Conservation (phyloP, 1,284 basidiomycete genomes). For the Marasmius tenuissimus region DNA sequence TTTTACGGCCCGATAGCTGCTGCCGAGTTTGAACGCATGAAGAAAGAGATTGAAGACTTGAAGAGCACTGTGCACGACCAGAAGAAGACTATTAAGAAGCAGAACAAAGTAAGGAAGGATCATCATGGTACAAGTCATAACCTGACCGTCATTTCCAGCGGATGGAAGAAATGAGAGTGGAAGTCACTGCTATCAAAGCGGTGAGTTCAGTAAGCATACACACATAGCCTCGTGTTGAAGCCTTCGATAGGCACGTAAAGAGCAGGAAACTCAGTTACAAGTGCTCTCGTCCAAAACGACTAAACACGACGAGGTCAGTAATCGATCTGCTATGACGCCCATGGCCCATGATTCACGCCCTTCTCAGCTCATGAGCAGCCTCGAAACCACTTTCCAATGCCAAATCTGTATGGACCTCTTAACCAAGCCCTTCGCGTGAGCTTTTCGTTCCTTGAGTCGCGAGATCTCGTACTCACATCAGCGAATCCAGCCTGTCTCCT, state of each 20-base stretch:
- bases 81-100: constrained; percentile 55
- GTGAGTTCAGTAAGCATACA: constrained; percentile 20
- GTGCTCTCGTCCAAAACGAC: constrained; percentile 45
- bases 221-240: neutral
- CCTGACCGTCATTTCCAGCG: constrained; percentile 31
- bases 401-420: constrained; percentile 76
- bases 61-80: constrained; percentile 44
- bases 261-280: constrained; percentile 46
- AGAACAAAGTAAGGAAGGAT: constrained; percentile 48
- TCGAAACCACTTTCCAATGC: constrained; percentile 63
- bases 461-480: constrained; percentile 4
- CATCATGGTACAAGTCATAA: neutral
- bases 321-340: neutral
- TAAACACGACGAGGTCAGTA: constrained; percentile 56
- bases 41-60: constrained; percentile 47
- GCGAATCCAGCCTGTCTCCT: constrained; percentile 53
- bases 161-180: constrained; percentile 47
- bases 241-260: constrained; percentile 45
- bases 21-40: constrained; percentile 46
- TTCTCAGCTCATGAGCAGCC: constrained; percentile 48
- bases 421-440: constrained; percentile 63
- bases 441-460: constrained; percentile 12
- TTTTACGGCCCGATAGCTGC: constrained; percentile 35
- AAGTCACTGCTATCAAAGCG: constrained; percentile 34
- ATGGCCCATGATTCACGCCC: neutral